Conservation (phyloP, 1,284 basidiomycete genomes). For the Trichosporon faecale region DNA sequence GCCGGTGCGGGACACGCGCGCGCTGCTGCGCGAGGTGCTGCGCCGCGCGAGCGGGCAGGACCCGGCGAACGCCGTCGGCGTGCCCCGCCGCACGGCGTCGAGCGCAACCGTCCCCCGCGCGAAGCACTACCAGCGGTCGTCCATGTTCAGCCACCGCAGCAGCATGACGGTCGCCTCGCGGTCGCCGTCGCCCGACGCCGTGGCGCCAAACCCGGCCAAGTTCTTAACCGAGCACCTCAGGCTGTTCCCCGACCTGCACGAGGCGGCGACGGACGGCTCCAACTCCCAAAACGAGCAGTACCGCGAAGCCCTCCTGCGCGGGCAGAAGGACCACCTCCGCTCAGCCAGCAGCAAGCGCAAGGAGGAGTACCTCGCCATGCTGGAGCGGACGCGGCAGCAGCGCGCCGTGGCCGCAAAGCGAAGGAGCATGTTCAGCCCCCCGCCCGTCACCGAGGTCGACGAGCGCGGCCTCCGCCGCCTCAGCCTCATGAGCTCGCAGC, state of each 20-base stretch:
- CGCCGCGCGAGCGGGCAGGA: background rate
- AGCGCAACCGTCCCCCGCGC: background rate
- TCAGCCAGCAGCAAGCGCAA: background rate
- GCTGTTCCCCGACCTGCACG: slow-evolving; percentile 9
- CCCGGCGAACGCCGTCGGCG: slow-evolving; percentile 4
- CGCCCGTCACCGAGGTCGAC: slow-evolving; percentile 7
- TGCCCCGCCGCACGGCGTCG: slow-evolving; percentile 1
- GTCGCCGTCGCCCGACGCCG: background rate
- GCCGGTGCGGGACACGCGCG: background rate
- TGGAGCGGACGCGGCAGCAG: background rate
- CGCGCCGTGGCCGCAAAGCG: background rate
- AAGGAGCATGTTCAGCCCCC: background rate
- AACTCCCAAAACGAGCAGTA: slow-evolving; percentile 7
- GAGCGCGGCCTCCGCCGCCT: slow-evolving; percentile 5
- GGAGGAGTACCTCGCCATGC: slow-evolving; percentile 2
- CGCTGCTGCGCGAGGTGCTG: slow-evolving; percentile 5
- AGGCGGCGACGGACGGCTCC: slow-evolving; percentile 2
- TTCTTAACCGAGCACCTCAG: slow-evolving; percentile 6
- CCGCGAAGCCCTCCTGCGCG: background rate
- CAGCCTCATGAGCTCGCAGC: slow-evolving; percentile 9
- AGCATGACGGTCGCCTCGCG: background rate
- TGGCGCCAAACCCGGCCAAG: slow-evolving; percentile 1
- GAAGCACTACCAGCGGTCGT: background rate
- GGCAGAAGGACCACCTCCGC: slow-evolving; percentile 5
- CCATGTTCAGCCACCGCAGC: background rate